Evolutionary conservation across 306 rosid genomes (phyloP), one percentile per base, ranked within the genome.

Genomic region (Lotus japonicus): DNA sequence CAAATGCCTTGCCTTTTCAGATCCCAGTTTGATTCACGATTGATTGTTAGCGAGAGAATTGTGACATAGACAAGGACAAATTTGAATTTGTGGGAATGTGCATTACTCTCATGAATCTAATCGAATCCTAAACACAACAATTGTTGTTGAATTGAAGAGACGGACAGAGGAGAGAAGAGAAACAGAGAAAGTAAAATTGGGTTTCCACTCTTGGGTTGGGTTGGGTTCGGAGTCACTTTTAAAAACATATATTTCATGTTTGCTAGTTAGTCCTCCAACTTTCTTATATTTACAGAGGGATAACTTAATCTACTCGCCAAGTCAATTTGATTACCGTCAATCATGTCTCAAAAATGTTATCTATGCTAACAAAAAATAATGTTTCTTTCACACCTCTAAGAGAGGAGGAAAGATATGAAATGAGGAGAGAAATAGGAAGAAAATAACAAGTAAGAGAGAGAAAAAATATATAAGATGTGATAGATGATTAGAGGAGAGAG

Each of bases 51-150:
- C 51, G 41, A 67, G 52, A 61, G 7, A 57, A 31, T 31, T 31
- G 16, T 4, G 17, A 42, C 9, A 42, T 4, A 16, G 11, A 65
- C 38, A 64, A 5, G 2, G 11, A 49, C 55, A 16, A 4, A 12
- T 15, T 9, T 13, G 16, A 50, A 33, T 43, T 14, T 64, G 23
- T 35, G 56, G 62, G 73, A 21, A 33, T 23, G 67, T 63, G 52
- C 16, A 18, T 54, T 73, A 66, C 68, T 61, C n/a, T 70, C 73
- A 67, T 31, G 33, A 58, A 73, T 58, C 56, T 23, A 58, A 73
- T 48, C 61, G 1, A 58, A 73, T 48, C 56, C 54, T 6, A 44
- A 67, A 45, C 76, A 26, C 5, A 48, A 1, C 13, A 58, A 52
- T 21, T 21, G n/a, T 12, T 18, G 36, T 31, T 6, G 62, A 31